Base-by-base conservation (phyloP, 106 monocot species). In the Acorus gramineus region DNA sequence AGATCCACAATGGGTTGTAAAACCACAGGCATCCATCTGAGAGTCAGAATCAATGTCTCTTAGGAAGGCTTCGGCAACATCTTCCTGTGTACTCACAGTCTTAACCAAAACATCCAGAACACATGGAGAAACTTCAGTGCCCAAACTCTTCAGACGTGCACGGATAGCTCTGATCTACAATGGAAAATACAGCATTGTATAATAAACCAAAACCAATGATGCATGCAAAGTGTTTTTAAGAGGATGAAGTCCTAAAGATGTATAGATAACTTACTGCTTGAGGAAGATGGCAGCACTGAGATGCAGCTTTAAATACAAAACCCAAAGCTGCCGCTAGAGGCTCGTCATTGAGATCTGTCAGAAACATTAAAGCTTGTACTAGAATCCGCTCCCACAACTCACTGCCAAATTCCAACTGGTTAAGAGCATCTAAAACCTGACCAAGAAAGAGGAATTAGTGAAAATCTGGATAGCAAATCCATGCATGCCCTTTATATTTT, bases 81-180 rank as follows among this genome's bases (percentile, higher is more conserved):
- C 87, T 50, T 69, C 46, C 56, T 70, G 75, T 43, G 68, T 82
- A 68, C 71, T 82, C 8, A 91, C 53, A 43, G 76, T 87, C 63
- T 82, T 77, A 61, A 80, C 69, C 47, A 96, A 49, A 78, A 79
- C 64, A 78, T 90, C 90, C 59, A 96, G 67, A 63, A 96, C 78
- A 77, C 80, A 82, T 0, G 74, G 82, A 68, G 90, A 78, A 44
- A 85, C 78, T 65, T 83, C 85, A 63, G 80, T 50, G 28, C 78
- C 87, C 48, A 90, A 74, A 61, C 70, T 84, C 77, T 96, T 90
- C 69, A 96, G 65, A 60, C 80, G 87, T 55, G 76, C 75, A 60
- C 95, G 84, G 47, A 96, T 76, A 52, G 80, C 87, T 81, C 78
- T 87, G 64, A 77, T 84, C 95, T 96, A 63, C n/a, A 14, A 67